phyloP scores from a whole-genome alignment of 768 basidiomycete genomes.

The Naganishia vishniacii region DNA sequence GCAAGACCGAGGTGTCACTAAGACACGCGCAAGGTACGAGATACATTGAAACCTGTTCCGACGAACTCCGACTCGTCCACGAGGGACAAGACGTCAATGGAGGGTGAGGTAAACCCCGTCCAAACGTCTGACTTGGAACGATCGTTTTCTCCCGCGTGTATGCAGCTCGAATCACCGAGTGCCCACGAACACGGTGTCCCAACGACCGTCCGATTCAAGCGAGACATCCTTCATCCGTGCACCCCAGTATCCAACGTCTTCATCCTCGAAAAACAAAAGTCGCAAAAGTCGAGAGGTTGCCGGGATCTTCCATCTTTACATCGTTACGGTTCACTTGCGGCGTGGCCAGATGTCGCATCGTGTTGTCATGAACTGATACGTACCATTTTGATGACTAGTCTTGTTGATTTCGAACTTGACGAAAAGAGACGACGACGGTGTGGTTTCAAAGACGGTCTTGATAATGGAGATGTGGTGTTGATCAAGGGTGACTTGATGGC shows the following conservation, averaged over 20 bases:
- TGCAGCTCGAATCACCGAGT: conserved; percentile 13
- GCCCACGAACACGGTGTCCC: too few species aligned
- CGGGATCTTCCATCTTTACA: too few species aligned
- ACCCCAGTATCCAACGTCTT: background rate
- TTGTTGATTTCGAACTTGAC: conserved; percentile 19
- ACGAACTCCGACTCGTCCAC: background rate
- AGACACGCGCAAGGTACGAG: background rate
- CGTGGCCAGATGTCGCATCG: background rate
- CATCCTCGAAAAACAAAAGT: background rate
- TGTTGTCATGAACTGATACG: background rate
- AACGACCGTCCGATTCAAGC: background rate
- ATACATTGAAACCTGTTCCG: background rate
- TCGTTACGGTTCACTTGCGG: background rate
- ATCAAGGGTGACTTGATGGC: background rate
- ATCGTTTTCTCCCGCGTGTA: too few species aligned
- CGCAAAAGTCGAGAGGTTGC: too few species aligned
- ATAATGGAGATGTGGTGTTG: background rate
- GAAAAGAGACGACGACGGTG: conserved; percentile 23
- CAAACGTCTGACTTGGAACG: too few species aligned
- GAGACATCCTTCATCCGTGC: conserved; percentile 5
- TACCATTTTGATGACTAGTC: conserved; percentile 16
- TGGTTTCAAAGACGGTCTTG: background rate
- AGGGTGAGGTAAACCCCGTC: too few species aligned
- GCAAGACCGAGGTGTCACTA: background rate
- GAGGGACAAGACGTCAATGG: background rate